Percentiles rank a stretch among this genome's conserved stretches.
Evolutionary conservation across 768 basidiomycete species (phyloP).

Genomic region (Phallus indusiatus): DNA sequence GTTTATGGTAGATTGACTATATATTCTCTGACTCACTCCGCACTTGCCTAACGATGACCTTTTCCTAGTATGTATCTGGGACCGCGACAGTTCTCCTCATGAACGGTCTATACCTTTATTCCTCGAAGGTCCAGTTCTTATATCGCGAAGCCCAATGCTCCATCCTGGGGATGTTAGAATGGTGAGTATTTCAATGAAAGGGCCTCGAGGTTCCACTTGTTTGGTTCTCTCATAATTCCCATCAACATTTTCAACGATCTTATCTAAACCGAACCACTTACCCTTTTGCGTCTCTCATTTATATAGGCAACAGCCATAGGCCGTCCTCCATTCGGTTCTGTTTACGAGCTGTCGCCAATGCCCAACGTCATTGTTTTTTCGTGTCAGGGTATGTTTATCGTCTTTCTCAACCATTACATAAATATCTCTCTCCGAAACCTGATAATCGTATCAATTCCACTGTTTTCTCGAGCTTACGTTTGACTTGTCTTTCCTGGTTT

Average conservation of each 20-base stretch:
- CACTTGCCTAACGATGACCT: background rate
- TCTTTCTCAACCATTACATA: background rate
- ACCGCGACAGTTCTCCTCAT: slow-evolving; percentile 28
- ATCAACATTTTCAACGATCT: background rate
- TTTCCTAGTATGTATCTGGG: slow-evolving; percentile 48
- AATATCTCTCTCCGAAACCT: background rate
- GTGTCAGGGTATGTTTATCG: slow-evolving; percentile 36
- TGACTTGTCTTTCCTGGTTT: background rate
- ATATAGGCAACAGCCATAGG: slow-evolving; percentile 56
- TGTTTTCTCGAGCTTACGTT: background rate
- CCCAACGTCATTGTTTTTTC: slow-evolving; percentile 69
- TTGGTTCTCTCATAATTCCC: background rate
- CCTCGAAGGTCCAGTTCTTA: slow-evolving; percentile 50
- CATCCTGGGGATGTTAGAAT: slow-evolving; percentile 65
- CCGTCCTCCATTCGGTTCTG: slow-evolving; percentile 49
- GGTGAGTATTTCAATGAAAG: background rate
- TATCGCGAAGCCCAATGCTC: slow-evolving; percentile 64
- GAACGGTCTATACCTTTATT: slow-evolving; percentile 32
- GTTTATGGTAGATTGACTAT: slow-evolving; percentile 49
- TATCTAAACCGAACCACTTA: slow-evolving; percentile 28
- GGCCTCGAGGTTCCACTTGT: background rate
- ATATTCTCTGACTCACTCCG: background rate
- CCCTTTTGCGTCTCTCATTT: background rate
- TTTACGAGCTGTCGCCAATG: slow-evolving; percentile 40
- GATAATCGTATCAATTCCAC: background rate